A percentile compares a stretch with the other conserved stretches of the same genome.
phyloP scores from a whole-genome alignment of 257 asterid genomes.

The Thymus quinquecostatus region DNA sequence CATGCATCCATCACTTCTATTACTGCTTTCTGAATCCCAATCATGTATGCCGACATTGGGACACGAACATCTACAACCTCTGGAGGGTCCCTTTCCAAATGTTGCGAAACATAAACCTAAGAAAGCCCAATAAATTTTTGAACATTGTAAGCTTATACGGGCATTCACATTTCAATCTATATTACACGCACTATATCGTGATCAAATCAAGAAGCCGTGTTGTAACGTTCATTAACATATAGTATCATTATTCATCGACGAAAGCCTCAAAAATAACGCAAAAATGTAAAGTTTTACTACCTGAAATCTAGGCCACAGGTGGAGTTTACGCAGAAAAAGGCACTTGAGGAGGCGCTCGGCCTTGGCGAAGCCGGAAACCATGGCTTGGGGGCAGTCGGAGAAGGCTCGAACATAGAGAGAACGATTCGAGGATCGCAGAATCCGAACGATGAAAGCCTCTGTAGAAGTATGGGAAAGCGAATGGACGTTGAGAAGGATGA shows the following conservation, averaged over 20 bases:
- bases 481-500: slow-evolving; percentile 77
- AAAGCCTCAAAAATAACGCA: background rate
- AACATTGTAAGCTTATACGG: slow-evolving; percentile 10
- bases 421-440: slow-evolving; percentile 64
- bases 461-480: slow-evolving; percentile 87
- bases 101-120: slow-evolving; percentile 91
- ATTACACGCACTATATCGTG: background rate
- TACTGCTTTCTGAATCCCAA: slow-evolving; percentile 89
- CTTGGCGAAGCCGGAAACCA: slow-evolving; percentile 93
- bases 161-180: background rate
- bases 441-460: slow-evolving; percentile 89
- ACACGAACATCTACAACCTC: slow-evolving; percentile 93
- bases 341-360: slow-evolving; percentile 88
- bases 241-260: background rate
- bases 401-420: slow-evolving; percentile 80
- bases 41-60: slow-evolving; percentile 84
- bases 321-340: slow-evolving; percentile 76
- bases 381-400: slow-evolving; percentile 83
- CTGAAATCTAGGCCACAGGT: slow-evolving; percentile 99
- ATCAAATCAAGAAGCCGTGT: background rate
- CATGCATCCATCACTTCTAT: slow-evolving; percentile 97
- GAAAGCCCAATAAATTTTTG: slow-evolving; percentile 17
- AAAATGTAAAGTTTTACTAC: slow-evolving; percentile 34
- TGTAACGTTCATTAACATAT: background rate
- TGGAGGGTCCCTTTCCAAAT: slow-evolving; percentile 90